phyloP scores from a whole-genome alignment of 169 alveolate genomes.

The Cyclospora cayetanensis region DNA sequence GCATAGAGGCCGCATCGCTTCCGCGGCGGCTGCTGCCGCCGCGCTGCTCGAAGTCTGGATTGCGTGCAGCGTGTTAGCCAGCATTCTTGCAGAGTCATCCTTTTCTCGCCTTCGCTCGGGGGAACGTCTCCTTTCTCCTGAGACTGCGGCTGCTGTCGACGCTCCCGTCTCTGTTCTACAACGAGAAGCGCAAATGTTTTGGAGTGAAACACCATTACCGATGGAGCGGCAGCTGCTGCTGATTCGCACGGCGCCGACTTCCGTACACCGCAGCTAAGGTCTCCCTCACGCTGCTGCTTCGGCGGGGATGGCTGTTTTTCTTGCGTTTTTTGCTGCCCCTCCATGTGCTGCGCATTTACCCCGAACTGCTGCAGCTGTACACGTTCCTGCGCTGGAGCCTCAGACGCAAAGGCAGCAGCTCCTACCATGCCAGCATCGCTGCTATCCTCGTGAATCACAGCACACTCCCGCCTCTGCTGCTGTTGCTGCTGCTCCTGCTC shows the following conservation, averaged over 20 bases:
- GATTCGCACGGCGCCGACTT: too few species aligned
- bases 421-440: background rate
- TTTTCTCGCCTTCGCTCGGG: background rate
- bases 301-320: too few species aligned
- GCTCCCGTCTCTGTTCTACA: background rate
- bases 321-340: slow-evolving; percentile 19
- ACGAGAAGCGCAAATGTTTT: background rate
- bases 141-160: too few species aligned
- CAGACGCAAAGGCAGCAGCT: background rate
- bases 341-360: background rate
- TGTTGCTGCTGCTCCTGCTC: slow-evolving; percentile 29
- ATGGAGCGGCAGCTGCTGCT: background rate
- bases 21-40: background rate
- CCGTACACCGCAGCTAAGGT: too few species aligned
- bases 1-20: too few species aligned
- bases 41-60: background rate
- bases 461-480: background rate
- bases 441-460: background rate
- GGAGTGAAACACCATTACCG: background rate
- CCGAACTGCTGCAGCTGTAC: background rate
- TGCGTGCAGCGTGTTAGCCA: slow-evolving; percentile 6
- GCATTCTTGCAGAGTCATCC: slow-evolving; percentile 46
- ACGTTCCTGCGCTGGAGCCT: background rate
- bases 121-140: slow-evolving; percentile 16
- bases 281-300: too few species aligned